Evolutionary conservation across 805 yeast genomes (phyloP).

Genomic region (Saccharomyces paradoxus): DNA sequence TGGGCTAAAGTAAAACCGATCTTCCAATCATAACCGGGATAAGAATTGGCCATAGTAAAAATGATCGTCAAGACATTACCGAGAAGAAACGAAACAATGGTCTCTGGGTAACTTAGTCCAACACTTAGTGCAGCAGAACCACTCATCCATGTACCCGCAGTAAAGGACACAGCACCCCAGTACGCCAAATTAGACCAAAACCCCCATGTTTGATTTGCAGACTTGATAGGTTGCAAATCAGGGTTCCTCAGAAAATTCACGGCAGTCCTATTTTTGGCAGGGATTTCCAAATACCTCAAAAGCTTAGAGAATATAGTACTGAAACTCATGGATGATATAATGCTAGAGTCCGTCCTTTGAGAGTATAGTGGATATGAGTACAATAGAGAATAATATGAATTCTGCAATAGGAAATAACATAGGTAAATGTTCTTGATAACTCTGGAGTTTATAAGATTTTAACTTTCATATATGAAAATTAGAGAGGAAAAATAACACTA

Average conservation of each 20-base stretch:
- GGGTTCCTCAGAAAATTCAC: conserved; percentile 29
- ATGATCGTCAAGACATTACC: conserved; percentile 40
- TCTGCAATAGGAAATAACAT: background rate
- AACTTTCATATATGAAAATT: background rate
- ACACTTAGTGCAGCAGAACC: conserved; percentile 38
- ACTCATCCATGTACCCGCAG: conserved; percentile 40
- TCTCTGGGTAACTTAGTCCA: conserved; percentile 40
- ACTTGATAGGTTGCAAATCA: conserved; percentile 26
- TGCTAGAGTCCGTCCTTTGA: background rate
- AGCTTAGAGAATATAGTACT: background rate
- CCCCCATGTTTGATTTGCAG: conserved; percentile 32
- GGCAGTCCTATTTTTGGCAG: conserved; percentile 26
- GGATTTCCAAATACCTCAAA: conserved; percentile 24
- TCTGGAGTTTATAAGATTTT: background rate
- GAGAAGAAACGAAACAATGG: conserved; percentile 38
- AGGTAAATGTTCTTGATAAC: background rate
- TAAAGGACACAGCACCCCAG: conserved; percentile 39
- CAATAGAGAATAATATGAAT: background rate
- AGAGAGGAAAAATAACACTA: background rate
- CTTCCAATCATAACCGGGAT: conserved; percentile 43
- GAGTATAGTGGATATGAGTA: background rate
- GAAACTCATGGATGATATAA: background rate
- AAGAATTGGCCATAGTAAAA: conserved; percentile 39
- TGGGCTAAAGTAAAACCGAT: conserved; percentile 41
- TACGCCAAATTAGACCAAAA: conserved; percentile 35